These are phyloP conservation scores for Carex pumila DNA, from an alignment of 176 grass and related monocot species.

Conservation along the genomic window DNA sequence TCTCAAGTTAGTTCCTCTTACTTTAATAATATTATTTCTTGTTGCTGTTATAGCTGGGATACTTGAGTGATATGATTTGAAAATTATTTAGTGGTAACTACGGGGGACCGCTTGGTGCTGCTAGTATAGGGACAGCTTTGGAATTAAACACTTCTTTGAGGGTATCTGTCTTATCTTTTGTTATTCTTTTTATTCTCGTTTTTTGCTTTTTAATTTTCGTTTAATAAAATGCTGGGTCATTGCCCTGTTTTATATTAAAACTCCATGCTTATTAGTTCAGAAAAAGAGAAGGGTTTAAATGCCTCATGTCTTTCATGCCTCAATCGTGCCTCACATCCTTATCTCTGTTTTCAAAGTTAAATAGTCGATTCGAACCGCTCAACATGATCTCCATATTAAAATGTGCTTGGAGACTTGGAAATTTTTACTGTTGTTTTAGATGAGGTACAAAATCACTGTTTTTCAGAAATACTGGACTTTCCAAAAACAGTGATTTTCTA, in stretches of 20 bases:
- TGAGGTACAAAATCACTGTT: too few relatives aligned
- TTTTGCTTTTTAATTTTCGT: conserved; percentile 9
- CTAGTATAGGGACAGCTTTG: conserved; percentile 79
- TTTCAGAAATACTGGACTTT: too few relatives aligned
- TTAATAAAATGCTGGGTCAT: background rate
- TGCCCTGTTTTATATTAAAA: conserved; percentile 9
- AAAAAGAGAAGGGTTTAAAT: background rate
- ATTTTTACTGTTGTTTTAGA: too few relatives aligned
- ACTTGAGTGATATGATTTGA: conserved; percentile 2
- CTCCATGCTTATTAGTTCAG: background rate
- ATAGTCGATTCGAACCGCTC: too few relatives aligned
- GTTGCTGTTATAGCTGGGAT: conserved; percentile 6
- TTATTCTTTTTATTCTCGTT: conserved; percentile 3
- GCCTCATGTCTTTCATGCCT: too few relatives aligned
- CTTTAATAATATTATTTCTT: conserved; percentile 18
- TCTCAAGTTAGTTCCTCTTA: conserved; percentile 71
- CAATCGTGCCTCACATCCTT: too few relatives aligned
- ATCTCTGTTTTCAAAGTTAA: too few relatives aligned
- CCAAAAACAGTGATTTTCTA: too few relatives aligned
- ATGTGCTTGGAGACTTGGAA: too few relatives aligned
- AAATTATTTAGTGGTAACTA: conserved; percentile 82
- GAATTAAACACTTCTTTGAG: conserved; percentile 88
- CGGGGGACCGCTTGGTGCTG: conserved; percentile 87
- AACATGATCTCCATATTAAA: too few relatives aligned
- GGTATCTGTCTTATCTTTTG: conserved; percentile 36